Evolutionary conservation across 805 yeast genomes (phyloP).

Genomic region (Zygotorulaspora danielsina): DNA sequence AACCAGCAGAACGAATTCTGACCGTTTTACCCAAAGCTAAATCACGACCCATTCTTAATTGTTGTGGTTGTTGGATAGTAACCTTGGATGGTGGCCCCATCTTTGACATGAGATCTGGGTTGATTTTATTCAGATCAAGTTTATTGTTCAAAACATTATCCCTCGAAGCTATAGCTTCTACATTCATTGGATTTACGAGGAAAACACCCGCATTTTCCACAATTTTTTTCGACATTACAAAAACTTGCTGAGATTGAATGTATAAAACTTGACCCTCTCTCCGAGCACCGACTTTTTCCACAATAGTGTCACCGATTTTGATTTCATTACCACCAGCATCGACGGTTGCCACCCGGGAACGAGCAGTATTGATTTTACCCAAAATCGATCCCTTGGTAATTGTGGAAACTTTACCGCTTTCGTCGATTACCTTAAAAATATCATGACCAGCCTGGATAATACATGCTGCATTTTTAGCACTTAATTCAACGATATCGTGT

Average conservation of each 20-base stretch:
- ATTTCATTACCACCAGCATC: slow-evolving; percentile 82
- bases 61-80: slow-evolving; percentile 45
- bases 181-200: slow-evolving; percentile 69
- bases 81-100: slow-evolving; percentile 52
- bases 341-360: slow-evolving; percentile 80
- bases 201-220: slow-evolving; percentile 88
- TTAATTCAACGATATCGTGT: slow-evolving; percentile 84
- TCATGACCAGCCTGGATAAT: slow-evolving; percentile 88
- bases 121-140: slow-evolving; percentile 78
- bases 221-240: slow-evolving; percentile 73
- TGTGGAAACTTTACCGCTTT: slow-evolving; percentile 71
- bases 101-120: slow-evolving; percentile 52
- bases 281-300: slow-evolving; percentile 75
- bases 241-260: slow-evolving; percentile 73
- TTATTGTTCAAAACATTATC: slow-evolving; percentile 49
- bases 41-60: slow-evolving; percentile 69
- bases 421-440: slow-evolving; percentile 69
- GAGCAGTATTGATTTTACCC: slow-evolving; percentile 62
- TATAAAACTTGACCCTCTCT: slow-evolving; percentile 87
- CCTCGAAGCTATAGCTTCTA: slow-evolving; percentile 80
- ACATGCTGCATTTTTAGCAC: slow-evolving; percentile 82
- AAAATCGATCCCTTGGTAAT: slow-evolving; percentile 80
- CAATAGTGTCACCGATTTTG: slow-evolving; percentile 88
- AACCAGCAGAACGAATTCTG: slow-evolving; percentile 81
- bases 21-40: slow-evolving; percentile 78